Conservation (phyloP, 331 rosid species). For the Quercus lobata region DNA sequence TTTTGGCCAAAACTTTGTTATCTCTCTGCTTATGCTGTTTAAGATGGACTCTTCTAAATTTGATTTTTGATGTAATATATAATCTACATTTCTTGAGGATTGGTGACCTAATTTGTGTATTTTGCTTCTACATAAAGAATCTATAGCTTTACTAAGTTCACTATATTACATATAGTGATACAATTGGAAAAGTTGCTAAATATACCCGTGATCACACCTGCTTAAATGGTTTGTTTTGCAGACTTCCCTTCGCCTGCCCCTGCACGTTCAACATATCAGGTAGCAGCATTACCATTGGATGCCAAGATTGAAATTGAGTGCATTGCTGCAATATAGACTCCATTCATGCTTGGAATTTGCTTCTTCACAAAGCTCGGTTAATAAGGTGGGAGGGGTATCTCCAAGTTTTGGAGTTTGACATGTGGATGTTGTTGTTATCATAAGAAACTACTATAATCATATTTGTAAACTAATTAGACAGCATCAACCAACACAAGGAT, state of each 20-base stretch:
- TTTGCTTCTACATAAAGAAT: neutral
- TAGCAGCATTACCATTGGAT: constrained; percentile 77
- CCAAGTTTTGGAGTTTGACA: neutral
- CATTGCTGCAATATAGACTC: constrained; percentile 51
- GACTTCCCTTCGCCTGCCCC: constrained; percentile 72
- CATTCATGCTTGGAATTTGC: neutral
- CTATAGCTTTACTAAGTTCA: neutral
- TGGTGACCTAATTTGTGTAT: neutral
- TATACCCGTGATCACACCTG: neutral
- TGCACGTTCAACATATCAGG: constrained; percentile 84
- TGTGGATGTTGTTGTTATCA: neutral
- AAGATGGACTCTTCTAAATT: too few relatives aligned
- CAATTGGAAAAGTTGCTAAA: neutral
- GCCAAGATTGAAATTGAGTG: constrained; percentile 90
- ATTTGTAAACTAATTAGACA: neutral
- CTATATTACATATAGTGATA: neutral
- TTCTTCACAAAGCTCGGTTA: neutral
- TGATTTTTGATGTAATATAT: too few relatives aligned
- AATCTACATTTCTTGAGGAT: too few relatives aligned
- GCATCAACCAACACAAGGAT: neutral
- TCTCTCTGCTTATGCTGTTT: too few relatives aligned
- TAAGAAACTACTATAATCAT: neutral
- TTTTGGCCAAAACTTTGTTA: too few relatives aligned
- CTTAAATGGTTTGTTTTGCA: constrained; percentile 27
- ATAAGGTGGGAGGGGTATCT: constrained; percentile 25